Conservation (phyloP, 2,329 filamentous ascomycete genomes). For the Paecilomyces fulvus region DNA sequence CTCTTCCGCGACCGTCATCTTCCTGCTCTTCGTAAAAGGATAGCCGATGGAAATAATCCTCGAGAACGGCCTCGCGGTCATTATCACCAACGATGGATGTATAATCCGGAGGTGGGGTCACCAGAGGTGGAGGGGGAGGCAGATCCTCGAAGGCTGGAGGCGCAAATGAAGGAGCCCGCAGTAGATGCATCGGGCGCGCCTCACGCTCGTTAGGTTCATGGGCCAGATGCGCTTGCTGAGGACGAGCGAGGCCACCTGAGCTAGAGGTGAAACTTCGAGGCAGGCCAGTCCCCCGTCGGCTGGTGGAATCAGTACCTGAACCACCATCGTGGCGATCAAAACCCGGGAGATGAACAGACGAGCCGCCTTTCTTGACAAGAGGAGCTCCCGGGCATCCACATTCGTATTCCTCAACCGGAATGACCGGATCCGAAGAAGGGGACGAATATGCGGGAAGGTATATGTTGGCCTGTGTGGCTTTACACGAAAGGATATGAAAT, state of each 20-base stretch:
- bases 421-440: constrained; percentile 42
- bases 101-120: constrained; percentile 80
- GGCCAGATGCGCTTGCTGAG: constrained; percentile 42
- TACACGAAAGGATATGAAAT: constrained; percentile 86
- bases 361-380: constrained; percentile 20
- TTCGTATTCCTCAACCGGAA: constrained; percentile 49
- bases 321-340: constrained; percentile 22
- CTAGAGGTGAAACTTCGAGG: constrained; percentile 32
- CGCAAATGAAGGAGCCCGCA: constrained; percentile 77
- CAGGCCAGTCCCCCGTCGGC: constrained; percentile 10
- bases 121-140: constrained; percentile 60
- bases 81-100: constrained; percentile 63
- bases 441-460: constrained; percentile 71
- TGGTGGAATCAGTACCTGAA: constrained; percentile 9
- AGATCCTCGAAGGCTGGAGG: constrained; percentile 82
- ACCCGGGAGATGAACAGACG: constrained; percentile 11
- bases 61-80: constrained; percentile 59
- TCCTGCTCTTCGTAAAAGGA: constrained; percentile 58
- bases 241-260: constrained; percentile 35
- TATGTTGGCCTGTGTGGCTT: constrained; percentile 85
- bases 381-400: constrained; percentile 63
- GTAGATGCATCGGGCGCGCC: constrained; percentile 69
- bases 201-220: constrained; percentile 38
- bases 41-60: constrained; percentile 79
- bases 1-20: constrained; percentile 41